Evolutionary conservation across 2,329 filamentous ascomycete genomes (phyloP).

Genomic region (Fusarium napiforme): DNA sequence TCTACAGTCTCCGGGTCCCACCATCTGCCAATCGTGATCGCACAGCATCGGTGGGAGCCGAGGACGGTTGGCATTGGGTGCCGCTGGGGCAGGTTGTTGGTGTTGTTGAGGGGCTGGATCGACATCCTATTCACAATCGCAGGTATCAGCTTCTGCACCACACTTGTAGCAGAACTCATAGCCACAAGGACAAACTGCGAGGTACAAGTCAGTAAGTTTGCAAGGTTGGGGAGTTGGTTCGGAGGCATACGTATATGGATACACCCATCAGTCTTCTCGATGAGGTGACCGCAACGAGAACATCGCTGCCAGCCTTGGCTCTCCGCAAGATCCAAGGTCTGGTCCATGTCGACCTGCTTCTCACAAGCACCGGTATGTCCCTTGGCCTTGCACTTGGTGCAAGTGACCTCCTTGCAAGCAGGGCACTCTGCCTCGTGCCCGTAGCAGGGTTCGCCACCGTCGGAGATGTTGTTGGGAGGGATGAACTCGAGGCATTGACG

Average conservation of each 20-base stretch:
- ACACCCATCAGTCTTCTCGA: slow-evolving; percentile 62
- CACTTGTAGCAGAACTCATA: slow-evolving; percentile 62
- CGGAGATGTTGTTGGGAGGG: not conserved
- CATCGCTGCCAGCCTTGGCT: slow-evolving; percentile 63
- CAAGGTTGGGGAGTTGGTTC: too few relatives aligned
- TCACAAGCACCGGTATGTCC: slow-evolving; percentile 60
- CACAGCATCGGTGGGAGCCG: not conserved
- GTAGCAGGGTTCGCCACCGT: not conserved
- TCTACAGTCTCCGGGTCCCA: not conserved
- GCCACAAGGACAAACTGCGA: slow-evolving; percentile 56
- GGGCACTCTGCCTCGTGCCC: not conserved
- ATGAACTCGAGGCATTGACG: slow-evolving; percentile 61
- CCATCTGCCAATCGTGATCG: not conserved
- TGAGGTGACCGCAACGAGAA: slow-evolving; percentile 53
- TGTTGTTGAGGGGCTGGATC: not conserved
- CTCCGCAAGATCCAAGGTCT: slow-evolving; percentile 53
- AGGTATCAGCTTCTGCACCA: slow-evolving; percentile 29
- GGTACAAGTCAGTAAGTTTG: not conserved
- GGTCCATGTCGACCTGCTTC: slow-evolving; percentile 53
- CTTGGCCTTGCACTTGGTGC: slow-evolving; percentile 59
- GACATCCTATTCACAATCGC: slow-evolving; percentile 39
- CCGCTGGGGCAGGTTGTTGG: too few relatives aligned
- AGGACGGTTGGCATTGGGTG: not conserved
- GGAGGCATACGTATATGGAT: slow-evolving; percentile 64
- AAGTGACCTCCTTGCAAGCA: slow-evolving; percentile 47